Evolutionary conservation across 2,329 filamentous ascomycete species (phyloP).

Genomic region (Cercospora beticola): DNA sequence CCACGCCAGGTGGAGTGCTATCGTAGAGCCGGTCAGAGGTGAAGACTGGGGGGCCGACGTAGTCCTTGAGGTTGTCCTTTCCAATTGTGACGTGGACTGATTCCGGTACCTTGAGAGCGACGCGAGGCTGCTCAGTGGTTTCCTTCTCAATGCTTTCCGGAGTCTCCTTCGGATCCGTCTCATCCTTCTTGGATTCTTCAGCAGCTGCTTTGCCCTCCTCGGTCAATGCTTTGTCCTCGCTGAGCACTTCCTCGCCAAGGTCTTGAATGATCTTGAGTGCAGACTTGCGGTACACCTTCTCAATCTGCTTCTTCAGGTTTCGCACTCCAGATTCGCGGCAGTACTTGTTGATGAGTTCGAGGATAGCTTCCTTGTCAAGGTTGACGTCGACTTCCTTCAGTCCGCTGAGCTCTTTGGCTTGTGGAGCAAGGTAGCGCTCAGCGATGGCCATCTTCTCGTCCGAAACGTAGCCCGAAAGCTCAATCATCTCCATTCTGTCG

Average conservation of each 20-base stretch:
- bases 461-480: conserved; percentile 91
- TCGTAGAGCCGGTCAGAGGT: conserved; percentile 96
- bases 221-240: conserved; percentile 79
- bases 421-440: conserved; percentile 84
- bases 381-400: conserved; percentile 86
- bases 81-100: conserved; percentile 80
- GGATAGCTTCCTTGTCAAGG: conserved; percentile 82
- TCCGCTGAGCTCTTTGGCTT: conserved; percentile 90
- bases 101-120: conserved; percentile 80
- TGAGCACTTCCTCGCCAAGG: conserved; percentile 77
- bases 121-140: conserved; percentile 66
- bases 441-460: conserved; percentile 99
- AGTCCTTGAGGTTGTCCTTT: conserved; percentile 91
- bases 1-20: conserved; percentile 85
- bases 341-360: conserved; percentile 97
- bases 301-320: conserved; percentile 98
- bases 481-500: conserved; percentile 97
- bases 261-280: conserved; percentile 97
- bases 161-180: conserved; percentile 62
- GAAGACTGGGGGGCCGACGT: conserved; percentile 92
- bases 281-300: conserved; percentile 97
- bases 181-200: conserved; percentile 68
- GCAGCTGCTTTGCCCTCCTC: conserved; percentile 79
- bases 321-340: conserved; percentile 95
- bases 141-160: conserved; percentile 57